These are phyloP conservation scores for Fusarium nanum DNA, from an alignment of 2,329 filamentous ascomycete species.

Conservation along the genomic window DNA sequence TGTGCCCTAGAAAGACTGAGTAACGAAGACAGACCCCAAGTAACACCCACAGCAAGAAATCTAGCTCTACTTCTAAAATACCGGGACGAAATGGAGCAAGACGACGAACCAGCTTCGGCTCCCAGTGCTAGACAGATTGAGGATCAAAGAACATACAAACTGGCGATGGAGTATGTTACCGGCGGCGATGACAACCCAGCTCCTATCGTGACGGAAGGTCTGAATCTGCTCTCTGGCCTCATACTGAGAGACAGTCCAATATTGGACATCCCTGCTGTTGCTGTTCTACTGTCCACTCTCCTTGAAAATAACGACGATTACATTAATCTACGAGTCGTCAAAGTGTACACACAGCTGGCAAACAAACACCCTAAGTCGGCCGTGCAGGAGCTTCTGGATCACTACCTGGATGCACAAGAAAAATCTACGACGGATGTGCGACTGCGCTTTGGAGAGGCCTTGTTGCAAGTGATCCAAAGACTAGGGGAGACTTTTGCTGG, in stretches of 20 bases:
- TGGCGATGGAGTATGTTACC: conserved; percentile 74
- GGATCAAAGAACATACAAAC: conserved; percentile 70
- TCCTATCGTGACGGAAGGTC: conserved; percentile 73
- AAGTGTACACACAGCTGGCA: conserved; percentile 71
- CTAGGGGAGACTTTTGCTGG: conserved; percentile 67
- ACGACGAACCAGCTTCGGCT: conserved; percentile 51
- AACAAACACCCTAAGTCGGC: conserved; percentile 71
- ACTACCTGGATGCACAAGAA: conserved; percentile 74
- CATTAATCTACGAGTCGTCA: conserved; percentile 75
- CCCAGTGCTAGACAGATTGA: conserved; percentile 64
- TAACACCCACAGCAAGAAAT: conserved; percentile 67
- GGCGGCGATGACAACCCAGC: conserved; percentile 68
- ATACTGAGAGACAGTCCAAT: conserved; percentile 66
- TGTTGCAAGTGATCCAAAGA: conserved; percentile 72
- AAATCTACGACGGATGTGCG: conserved; percentile 70
- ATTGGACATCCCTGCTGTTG: conserved; percentile 73
- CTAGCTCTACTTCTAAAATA: conserved; percentile 67
- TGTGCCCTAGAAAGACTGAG: conserved; percentile 60
- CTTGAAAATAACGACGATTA: conserved; percentile 76
- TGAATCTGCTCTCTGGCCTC: conserved; percentile 69
- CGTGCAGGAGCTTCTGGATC: conserved; percentile 71
- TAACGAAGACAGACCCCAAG: conserved; percentile 52
- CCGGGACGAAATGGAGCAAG: conserved; percentile 64
- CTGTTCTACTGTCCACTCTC: conserved; percentile 72
- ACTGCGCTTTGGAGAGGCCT: conserved; percentile 75